Evolutionary conservation across 1,139 yeast genomes (phyloP), one percentile per base, ranked within the genome.

Genomic region (Eremothecium sinecaudum): DNA sequence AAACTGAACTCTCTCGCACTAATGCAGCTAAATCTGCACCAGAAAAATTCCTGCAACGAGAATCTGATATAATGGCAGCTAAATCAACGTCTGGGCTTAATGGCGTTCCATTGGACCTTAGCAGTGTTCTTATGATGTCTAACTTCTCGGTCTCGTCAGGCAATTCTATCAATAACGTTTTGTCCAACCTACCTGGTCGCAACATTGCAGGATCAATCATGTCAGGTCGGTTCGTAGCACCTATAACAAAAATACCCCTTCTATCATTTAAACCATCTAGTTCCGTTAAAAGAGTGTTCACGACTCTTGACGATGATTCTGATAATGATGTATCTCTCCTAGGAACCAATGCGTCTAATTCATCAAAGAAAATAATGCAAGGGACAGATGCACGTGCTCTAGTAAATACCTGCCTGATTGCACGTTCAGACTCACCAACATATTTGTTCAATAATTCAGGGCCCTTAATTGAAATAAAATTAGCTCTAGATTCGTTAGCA

Each of bases 131-230:
- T 51, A 90, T 65, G 39, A 90, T 90, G 42, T 87, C 96, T 4
- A 68, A 61, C 41, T 95, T 69, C 56, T 90, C 98, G 5, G 63
- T 67, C 1, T 75, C 73, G 4, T 75, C 71, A 2, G 98, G 98
- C 33, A 90, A 66, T 55, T 90, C 96, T 28, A 90, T 92, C 58
- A 79, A 87, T 31, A 90, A 65, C 3, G 95, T 87, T 59, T 90
- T 90, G 54, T 90, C 98, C 48, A 90, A 67, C 56, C 98, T 73
- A 2, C 98, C 98, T 0, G 98, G 98, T 54, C 98, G 73, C 35
- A 90, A 65, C 97, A 90, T 90, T 1, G 98, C 98, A 6, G 95
- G 90, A 59, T 90, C 98, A 44, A 90, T 90, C 86, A 90, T 90
- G 58, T 90, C 98, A 0, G 97, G 97, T 56, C 98, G 71, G 52